A percentile compares a stretch with the other conserved stretches of the same genome.
These are phyloP conservation scores for Lanmaoa rubissima DNA, from an alignment of 768 basidiomycete genomes.

Conservation along the genomic window DNA sequence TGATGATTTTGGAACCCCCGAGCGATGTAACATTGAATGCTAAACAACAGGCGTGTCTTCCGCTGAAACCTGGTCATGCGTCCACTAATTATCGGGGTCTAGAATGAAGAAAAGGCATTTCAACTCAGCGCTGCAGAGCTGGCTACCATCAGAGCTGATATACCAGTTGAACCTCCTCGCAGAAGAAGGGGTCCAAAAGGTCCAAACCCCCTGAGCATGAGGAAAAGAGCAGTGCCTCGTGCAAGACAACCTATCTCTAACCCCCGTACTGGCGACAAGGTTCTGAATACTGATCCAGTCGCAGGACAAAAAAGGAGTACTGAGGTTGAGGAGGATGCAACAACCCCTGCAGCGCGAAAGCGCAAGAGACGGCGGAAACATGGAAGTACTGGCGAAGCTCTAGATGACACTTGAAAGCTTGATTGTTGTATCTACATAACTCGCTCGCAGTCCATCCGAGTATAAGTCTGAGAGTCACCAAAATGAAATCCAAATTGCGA, in stretches of 20 bases:
- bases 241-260: neutral
- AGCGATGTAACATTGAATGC: slow-evolving; percentile 69
- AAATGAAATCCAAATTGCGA: neutral
- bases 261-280: neutral
- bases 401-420: neutral
- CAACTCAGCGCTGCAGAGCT: slow-evolving; percentile 51
- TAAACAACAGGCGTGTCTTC: slow-evolving; percentile 56
- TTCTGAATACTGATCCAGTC: neutral
- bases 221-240: slow-evolving; percentile 65
- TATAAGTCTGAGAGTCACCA: neutral
- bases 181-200: slow-evolving; percentile 73
- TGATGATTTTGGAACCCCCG: slow-evolving; percentile 91
- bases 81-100: neutral
- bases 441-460: neutral
- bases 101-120: slow-evolving; percentile 67
- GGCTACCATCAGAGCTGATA: slow-evolving; percentile 39
- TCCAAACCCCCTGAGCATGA: slow-evolving; percentile 90
- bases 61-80: neutral
- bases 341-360: neutral
- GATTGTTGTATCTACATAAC: neutral
- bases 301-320: slow-evolving; percentile 21
- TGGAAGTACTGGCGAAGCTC: neutral
- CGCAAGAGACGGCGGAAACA: slow-evolving; percentile 28
- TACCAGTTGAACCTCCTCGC: slow-evolving; percentile 42
- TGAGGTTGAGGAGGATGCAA: neutral